Base-by-base conservation (phyloP, 2,329 filamentous ascomycete species). In the Arthrobotrys iridis region DNA sequence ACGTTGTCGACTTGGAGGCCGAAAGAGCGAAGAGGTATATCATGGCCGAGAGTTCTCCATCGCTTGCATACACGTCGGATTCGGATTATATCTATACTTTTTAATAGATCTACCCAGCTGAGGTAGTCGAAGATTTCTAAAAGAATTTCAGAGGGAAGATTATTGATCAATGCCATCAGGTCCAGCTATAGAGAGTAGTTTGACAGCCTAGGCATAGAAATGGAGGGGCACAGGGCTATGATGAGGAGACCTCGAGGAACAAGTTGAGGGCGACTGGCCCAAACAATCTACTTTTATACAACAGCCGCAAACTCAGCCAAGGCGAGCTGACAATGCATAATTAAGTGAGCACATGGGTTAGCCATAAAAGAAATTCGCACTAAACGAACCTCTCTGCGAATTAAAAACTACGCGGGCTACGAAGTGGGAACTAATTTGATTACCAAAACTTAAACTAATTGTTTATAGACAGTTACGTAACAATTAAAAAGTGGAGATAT, bases 71-170 rank as follows among this genome's bases (percentile, higher is more conserved):
- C 52, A 7, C 30, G 41, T 43, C 58, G 46, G 4, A 48, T 24
- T 2, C 33, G 28, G 20, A 57, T 37, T n/a, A 68, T 41, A 41
- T 68, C 52, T 11, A 30, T 33, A 52, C 30, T 50, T 18, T 24
- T 0, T 1, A 13, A n/a, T 52, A 33, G 28, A 15, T 8, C 8
- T 10, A 11, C 4, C 26, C 7, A 13, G 15, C 18, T 7, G 24
- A 60, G 55, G 18, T 18, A n/a, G 24, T 59, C 20, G 22, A 68
- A 68, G 8, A 68, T 68, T 1, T 43, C 22, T 2, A 68, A 15
- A 3, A 59, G 41, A 4, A 68, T 35, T 45, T 68, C 64, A 2
- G 52, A 26, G 3, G 64, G 64, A 22, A 68, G 30, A 11, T 15
- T 48, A 13, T 22, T 46, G 13, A 67, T 30, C 3, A 41, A 18